Evolutionary conservation across 441 rosid genomes (phyloP).

Genomic region (Flueggea neowawraea): DNA sequence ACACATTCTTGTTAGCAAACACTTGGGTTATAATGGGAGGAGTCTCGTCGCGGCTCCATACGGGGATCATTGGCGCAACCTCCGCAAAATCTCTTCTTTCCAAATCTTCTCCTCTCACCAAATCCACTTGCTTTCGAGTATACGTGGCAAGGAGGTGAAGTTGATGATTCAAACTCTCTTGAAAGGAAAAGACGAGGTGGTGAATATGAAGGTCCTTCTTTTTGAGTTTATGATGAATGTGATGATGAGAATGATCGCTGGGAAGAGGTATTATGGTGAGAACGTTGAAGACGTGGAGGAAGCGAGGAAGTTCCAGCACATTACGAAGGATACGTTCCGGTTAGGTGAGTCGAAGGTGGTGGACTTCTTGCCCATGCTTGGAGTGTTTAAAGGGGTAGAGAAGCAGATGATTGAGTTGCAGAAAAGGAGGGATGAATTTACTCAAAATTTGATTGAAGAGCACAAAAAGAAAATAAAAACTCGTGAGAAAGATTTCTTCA

Average conservation of each 20-base stretch:
- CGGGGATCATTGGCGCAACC: constrained; percentile 28
- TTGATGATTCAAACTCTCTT: constrained; percentile 14
- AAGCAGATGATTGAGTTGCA: constrained; percentile 22
- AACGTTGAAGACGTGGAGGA: constrained; percentile 14
- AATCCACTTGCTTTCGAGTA: constrained; percentile 23
- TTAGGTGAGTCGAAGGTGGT: constrained; percentile 6
- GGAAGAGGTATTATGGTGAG: constrained; percentile 42
- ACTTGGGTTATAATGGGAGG: constrained; percentile 23
- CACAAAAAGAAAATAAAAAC: constrained; percentile 9
- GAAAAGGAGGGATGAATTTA: constrained; percentile 31
- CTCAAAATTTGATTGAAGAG: constrained; percentile 28
- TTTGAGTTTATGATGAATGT: constrained; percentile 41
- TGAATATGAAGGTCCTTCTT: constrained; percentile 25
- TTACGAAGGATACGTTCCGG: constrained; percentile 17
- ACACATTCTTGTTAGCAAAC: constrained; percentile 12
- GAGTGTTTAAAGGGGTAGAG: constrained; percentile 18
- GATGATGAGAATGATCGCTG: constrained; percentile 57
- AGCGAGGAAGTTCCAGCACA: constrained; percentile 15
- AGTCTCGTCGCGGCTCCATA: constrained; percentile 14
- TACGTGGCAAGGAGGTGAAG: constrained; percentile 38
- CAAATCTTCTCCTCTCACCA: constrained; percentile 40
- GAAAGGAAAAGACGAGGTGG: neutral
- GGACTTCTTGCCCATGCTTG: constrained; percentile 34
- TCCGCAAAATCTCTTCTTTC: constrained; percentile 25
- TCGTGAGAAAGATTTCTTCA: neutral